Evolutionary conservation across 116 monocot species (phyloP).

Genomic region (Trichopus zeylanicus): DNA sequence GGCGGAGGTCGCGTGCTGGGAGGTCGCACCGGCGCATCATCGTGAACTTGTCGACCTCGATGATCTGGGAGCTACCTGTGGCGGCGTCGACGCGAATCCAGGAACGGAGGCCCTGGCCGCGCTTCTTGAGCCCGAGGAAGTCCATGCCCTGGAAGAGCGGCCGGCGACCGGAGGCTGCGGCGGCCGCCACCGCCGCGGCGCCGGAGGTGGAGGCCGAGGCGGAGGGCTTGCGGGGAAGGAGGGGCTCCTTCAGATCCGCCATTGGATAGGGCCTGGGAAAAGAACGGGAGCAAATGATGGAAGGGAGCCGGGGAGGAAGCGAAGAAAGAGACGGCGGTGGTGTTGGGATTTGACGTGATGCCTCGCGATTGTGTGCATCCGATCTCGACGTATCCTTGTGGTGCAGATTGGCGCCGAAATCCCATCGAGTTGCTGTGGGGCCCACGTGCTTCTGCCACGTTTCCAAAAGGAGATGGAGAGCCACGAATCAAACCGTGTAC

Average conservation of each 20-base stretch:
- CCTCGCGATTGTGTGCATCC: too few relatives aligned
- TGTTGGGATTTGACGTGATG: too few relatives aligned
- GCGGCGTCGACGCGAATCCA: conserved; percentile 92
- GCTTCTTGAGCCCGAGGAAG: conserved; percentile 66
- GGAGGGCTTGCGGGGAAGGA: conserved; percentile 34
- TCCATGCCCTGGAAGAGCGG: conserved; percentile 63
- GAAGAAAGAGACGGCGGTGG: too few relatives aligned
- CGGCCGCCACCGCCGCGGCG: neutral
- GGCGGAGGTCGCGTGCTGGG: conserved; percentile 91
- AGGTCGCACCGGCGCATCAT: conserved; percentile 99
- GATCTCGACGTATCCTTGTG: too few relatives aligned
- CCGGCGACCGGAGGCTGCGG: conserved; percentile 25
- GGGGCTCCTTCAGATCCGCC: conserved; percentile 46
- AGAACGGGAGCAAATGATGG: neutral
- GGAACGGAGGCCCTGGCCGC: conserved; percentile 60
- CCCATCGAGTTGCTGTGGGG: too few relatives aligned
- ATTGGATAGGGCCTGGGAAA: neutral
- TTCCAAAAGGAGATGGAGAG: too few relatives aligned
- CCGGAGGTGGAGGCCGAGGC: neutral
- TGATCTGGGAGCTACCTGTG: conserved; percentile 39
- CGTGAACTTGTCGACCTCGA: conserved; percentile 83
- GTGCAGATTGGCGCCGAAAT: too few relatives aligned
- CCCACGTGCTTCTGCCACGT: too few relatives aligned
- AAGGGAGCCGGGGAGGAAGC: neutral
- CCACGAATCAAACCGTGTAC: too few relatives aligned